Conservation (phyloP, 164 flowering plant genomes). For the Aristolochia fimbriata region DNA sequence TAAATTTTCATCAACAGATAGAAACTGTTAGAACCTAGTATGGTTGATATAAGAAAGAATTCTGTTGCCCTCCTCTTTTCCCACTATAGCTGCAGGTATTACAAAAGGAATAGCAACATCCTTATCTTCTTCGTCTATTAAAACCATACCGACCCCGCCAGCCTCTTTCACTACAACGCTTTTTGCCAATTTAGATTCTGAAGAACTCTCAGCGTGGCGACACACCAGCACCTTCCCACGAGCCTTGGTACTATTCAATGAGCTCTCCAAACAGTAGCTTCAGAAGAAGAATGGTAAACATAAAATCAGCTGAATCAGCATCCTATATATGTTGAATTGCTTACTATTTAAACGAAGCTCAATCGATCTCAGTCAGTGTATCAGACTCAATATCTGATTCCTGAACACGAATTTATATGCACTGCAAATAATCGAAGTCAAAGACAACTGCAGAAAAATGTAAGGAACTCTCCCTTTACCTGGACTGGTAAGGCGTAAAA, state of each 20-base stretch:
- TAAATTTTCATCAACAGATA: constrained; percentile 5
- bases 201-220: constrained; percentile 50
- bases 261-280: constrained; percentile 73
- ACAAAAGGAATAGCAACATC: constrained; percentile 65
- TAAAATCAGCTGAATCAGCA: too few species aligned
- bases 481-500: constrained; percentile 80
- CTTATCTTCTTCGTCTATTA: constrained; percentile 55
- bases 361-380: too few species aligned
- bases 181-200: constrained; percentile 58
- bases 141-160: constrained; percentile 82
- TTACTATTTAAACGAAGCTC: too few species aligned
- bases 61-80: constrained; percentile 27
- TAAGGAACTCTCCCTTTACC: constrained; percentile 31
- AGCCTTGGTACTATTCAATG: constrained; percentile 47
- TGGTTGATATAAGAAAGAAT: constrained; percentile 50
- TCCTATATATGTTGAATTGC: too few species aligned
- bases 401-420: too few species aligned
- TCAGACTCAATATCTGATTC: too few species aligned
- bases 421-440: too few species aligned
- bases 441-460: too few species aligned
- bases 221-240: constrained; percentile 65
- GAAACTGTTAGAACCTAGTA: constrained; percentile 28
- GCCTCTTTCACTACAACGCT: constrained; percentile 57
- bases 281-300: not conserved
- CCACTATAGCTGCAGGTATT: constrained; percentile 62